Percentiles rank a stretch among this genome's conserved stretches.
Evolutionary conservation across 345 rosid species (phyloP).

Genomic region (Lumnitzera littorea): DNA sequence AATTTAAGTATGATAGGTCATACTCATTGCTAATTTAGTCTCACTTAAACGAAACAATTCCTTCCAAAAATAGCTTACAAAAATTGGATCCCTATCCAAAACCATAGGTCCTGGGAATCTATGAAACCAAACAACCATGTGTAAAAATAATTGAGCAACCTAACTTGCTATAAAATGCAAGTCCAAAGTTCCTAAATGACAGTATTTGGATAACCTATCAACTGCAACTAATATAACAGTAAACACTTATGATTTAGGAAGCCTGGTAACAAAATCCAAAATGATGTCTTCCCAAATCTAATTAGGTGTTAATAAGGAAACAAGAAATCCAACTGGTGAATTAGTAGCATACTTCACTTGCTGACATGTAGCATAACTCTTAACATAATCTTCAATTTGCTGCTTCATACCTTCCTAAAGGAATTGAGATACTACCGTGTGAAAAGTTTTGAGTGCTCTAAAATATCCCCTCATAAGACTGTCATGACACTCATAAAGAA

Average conservation of each 20-base stretch:
- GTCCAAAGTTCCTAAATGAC: too few relatives aligned
- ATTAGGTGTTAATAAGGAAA: not conserved
- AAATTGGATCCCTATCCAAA: too few relatives aligned
- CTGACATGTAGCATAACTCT: not conserved
- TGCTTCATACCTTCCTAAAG: not conserved
- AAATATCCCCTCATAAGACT: not conserved
- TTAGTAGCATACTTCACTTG: not conserved
- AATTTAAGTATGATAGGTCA: too few relatives aligned
- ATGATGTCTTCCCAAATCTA: not conserved
- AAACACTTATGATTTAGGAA: not conserved
- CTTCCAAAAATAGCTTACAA: too few relatives aligned
- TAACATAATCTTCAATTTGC: not conserved
- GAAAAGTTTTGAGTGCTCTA: not conserved
- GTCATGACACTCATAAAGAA: not conserved
- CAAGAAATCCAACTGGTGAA: not conserved
- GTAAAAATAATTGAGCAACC: too few relatives aligned
- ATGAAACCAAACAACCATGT: too few relatives aligned
- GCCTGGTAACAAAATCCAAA: not conserved
- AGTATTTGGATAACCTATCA: not conserved
- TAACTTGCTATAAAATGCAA: too few relatives aligned
- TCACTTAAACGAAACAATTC: too few relatives aligned
- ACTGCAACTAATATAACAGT: not conserved
- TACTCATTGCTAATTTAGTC: too few relatives aligned
- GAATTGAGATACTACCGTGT: not conserved
- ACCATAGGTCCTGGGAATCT: too few relatives aligned